A percentile compares a stretch with the other conserved stretches of the same genome.
Evolutionary conservation across 1,139 yeast species (phyloP).

Genomic region (Meyerozyma smithsonii): DNA sequence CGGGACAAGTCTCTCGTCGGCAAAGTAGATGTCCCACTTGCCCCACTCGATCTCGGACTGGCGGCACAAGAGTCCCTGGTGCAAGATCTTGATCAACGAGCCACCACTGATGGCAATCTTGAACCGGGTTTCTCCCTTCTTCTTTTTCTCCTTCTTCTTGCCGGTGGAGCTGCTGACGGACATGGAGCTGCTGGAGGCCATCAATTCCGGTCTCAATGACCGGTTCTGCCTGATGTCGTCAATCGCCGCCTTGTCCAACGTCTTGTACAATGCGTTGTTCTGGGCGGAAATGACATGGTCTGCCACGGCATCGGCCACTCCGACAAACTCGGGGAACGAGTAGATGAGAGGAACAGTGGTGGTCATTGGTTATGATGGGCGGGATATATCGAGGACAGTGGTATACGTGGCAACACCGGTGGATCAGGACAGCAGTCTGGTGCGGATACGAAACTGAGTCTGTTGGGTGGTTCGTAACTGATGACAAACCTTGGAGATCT

Average conservation of each 20-base stretch:
- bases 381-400: neutral
- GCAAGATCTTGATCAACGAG: slow-evolving; percentile 76
- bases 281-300: slow-evolving; percentile 82
- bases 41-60: slow-evolving; percentile 77
- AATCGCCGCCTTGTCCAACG: slow-evolving; percentile 36
- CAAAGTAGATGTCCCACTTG: slow-evolving; percentile 94
- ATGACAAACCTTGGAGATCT: too few species aligned
- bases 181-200: slow-evolving; percentile 12
- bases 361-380: slow-evolving; percentile 48
- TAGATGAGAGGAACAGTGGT: slow-evolving; percentile 89
- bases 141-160: slow-evolving; percentile 39
- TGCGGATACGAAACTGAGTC: too few species aligned
- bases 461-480: too few species aligned
- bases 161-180: slow-evolving; percentile 11
- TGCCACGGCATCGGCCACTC: slow-evolving; percentile 94
- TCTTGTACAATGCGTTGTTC: slow-evolving; percentile 57
- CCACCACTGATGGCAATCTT: slow-evolving; percentile 94
- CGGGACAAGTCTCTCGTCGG: slow-evolving; percentile 94
- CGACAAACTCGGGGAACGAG: slow-evolving; percentile 83
- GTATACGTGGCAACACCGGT: neutral
- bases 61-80: slow-evolving; percentile 76
- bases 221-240: slow-evolving; percentile 21
- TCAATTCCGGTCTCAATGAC: slow-evolving; percentile 16
- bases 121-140: slow-evolving; percentile 60
- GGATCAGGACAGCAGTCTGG: neutral